A percentile compares a stretch with the other conserved stretches of the same genome.
Conservation (phyloP, 163 green algal species). For the Scenedesmus sp. region DNA sequence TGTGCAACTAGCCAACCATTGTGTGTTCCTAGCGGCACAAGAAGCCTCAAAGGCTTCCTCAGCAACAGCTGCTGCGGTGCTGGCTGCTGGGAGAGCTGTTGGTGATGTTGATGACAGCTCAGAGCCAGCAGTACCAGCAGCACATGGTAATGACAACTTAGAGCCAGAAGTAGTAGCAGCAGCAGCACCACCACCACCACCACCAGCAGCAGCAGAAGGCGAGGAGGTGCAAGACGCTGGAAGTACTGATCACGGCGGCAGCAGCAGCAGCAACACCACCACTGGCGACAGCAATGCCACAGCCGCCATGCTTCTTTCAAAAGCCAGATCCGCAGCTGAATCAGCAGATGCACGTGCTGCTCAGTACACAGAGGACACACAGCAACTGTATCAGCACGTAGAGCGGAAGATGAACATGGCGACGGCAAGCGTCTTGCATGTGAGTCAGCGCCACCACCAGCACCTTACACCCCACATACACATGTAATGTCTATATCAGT, state of each 20-base stretch:
- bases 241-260: background rate
- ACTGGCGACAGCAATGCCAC: slow-evolving; percentile 6
- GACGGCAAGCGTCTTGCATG: slow-evolving; percentile 35
- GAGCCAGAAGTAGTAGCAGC: background rate
- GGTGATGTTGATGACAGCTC: background rate
- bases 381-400: background rate
- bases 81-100: background rate
- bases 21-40: slow-evolving; percentile 29
- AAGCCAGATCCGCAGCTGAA: background rate
- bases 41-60: background rate
- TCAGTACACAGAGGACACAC: slow-evolving; percentile 26
- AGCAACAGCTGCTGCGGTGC: background rate
- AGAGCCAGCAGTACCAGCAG: background rate
- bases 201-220: background rate
- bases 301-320: background rate
- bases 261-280: background rate
- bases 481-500: background rate
- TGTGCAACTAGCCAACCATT: slow-evolving; percentile 4
- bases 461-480: too few species aligned
- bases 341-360: background rate
- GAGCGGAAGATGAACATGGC: slow-evolving; percentile 5
- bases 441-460: background rate
- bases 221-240: background rate
- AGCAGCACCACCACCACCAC: background rate
- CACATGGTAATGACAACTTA: too few species aligned